phyloP scores from a whole-genome alignment of 306 rosid genomes.

The Glycine latifolia region DNA sequence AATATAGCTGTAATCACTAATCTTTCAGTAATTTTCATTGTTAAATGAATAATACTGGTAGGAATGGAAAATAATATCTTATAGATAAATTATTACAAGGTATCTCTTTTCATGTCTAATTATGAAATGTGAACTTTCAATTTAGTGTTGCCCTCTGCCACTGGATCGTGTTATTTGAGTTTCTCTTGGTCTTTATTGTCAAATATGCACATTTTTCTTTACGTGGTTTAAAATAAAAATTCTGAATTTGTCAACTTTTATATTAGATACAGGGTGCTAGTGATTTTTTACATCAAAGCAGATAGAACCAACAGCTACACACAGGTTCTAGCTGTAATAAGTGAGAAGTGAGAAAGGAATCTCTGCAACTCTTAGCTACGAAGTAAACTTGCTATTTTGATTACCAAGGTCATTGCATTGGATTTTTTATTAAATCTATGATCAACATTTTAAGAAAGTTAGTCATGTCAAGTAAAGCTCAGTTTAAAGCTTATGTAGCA shows the following conservation, averaged over 20 bases:
- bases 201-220: not conserved
- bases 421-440: not conserved
- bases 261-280: not conserved
- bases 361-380: not conserved
- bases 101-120: not conserved
- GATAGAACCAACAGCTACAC: not conserved
- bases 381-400: not conserved
- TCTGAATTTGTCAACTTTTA: not conserved
- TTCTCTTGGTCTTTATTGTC: slow-evolving; percentile 3
- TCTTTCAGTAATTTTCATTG: not conserved
- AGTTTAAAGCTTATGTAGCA: slow-evolving; percentile 1
- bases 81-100: slow-evolving; percentile 2
- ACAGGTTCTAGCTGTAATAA: not conserved
- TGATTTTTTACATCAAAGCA: slow-evolving; percentile 7
- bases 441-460: slow-evolving; percentile 8
- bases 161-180: slow-evolving; percentile 1
- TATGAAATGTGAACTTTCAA: not conserved
- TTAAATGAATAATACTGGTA: not conserved
- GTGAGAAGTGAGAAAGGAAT: not conserved
- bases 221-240: not conserved
- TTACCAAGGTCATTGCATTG: not conserved
- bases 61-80: not conserved
- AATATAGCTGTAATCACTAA: not conserved
- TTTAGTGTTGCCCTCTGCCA: not conserved
- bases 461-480: not conserved